Conservation (phyloP, 345 rosid species). For the Lenwebbia sp. region DNA sequence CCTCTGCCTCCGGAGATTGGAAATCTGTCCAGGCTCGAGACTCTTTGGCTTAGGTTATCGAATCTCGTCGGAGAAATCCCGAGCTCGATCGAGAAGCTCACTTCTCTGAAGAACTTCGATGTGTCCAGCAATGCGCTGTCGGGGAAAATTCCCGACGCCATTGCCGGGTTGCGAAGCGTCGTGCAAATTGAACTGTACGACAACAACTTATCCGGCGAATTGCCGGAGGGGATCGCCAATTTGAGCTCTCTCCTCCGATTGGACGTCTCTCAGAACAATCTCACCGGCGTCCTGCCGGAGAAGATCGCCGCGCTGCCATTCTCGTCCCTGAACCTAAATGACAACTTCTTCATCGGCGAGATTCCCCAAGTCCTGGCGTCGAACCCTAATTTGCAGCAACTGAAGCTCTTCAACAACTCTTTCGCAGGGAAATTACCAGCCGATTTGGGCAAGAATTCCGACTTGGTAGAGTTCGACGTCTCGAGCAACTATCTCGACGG, state of each 20-base stretch:
- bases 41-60: conserved; percentile 11
- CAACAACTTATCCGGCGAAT: conserved; percentile 32
- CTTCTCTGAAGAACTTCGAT: conserved; percentile 31
- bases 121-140: conserved; percentile 28
- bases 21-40: conserved; percentile 37
- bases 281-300: conserved; percentile 39
- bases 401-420: conserved; percentile 70
- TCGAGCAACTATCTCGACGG: conserved; percentile 49
- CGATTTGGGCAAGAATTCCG: conserved; percentile 41
- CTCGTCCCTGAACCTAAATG: conserved; percentile 37
- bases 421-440: conserved; percentile 48
- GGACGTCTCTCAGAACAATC: conserved; percentile 59
- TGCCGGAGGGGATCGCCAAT: conserved; percentile 44
- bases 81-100: conserved; percentile 32
- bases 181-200: conserved; percentile 34
- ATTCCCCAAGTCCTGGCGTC: conserved; percentile 35
- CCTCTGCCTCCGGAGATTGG: conserved; percentile 39
- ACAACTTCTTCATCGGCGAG: conserved; percentile 45
- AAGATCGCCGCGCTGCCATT: conserved; percentile 34
- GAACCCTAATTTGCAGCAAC: conserved; percentile 30
- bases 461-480: conserved; percentile 42
- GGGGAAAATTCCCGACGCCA: conserved; percentile 36
- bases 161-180: conserved; percentile 25
- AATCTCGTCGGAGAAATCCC: conserved; percentile 51
- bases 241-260: conserved; percentile 24